Conservation (phyloP, 2,329 filamentous ascomycete genomes). For the Verruconis gallopava region DNA sequence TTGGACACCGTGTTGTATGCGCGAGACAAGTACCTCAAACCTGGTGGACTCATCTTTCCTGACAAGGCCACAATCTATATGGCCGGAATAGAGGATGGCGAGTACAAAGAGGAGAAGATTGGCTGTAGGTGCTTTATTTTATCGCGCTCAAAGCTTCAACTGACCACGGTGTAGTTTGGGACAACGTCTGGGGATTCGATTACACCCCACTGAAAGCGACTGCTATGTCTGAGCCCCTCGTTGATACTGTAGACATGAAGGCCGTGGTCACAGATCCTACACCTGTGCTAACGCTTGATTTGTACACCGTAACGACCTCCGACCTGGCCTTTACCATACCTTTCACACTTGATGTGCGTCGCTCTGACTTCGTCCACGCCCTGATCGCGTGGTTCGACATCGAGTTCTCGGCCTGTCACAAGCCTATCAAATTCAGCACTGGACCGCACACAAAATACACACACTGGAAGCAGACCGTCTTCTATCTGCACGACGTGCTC, state of each 20-base stretch:
- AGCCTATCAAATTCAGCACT: conserved; percentile 91
- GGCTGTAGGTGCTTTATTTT: conserved; percentile 56
- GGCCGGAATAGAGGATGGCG: conserved; percentile 93
- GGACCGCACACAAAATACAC: conserved; percentile 98
- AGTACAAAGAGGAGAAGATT: conserved; percentile 99
- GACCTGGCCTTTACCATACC: conserved; percentile 75
- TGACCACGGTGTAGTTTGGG: conserved; percentile 61
- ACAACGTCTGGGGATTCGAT: conserved; percentile 97
- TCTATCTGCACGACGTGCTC: conserved; percentile 87
- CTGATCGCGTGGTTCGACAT: conserved; percentile 99
- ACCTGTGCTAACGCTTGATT: conserved; percentile 73
- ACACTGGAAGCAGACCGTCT: conserved; percentile 99
- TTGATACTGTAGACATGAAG: conserved; percentile 96
- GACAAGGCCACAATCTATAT: conserved; percentile 98
- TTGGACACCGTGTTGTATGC: conserved; percentile 95
- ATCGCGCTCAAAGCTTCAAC: conserved; percentile 4
- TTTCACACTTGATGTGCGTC: conserved; percentile 63
- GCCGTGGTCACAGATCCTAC: conserved; percentile 89
- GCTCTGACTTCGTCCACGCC: conserved; percentile 91
- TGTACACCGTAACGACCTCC: conserved; percentile 74
- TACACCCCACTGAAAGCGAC: conserved; percentile 89
- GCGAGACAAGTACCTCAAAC: conserved; percentile 76
- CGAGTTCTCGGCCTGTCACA: conserved; percentile 96
- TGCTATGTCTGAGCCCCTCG: conserved; percentile 86
- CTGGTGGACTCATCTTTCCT: conserved; percentile 89